Base-by-base conservation (phyloP, 192 early-diverging fungal species). In the Coemansia furcata region DNA sequence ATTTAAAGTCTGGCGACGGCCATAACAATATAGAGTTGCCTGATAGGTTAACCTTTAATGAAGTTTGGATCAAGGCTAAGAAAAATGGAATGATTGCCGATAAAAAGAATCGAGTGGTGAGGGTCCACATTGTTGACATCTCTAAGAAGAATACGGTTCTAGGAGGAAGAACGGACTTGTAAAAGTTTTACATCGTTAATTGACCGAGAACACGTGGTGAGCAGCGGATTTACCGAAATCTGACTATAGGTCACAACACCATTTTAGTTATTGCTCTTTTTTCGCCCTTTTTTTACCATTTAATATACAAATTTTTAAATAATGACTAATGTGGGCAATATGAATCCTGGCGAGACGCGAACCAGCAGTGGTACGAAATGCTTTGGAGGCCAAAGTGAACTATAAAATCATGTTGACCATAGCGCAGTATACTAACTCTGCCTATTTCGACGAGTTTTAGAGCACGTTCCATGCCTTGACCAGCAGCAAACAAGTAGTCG, bases 401-500 rank as follows among this genome's bases (percentile, higher is more conserved):
- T 10, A 9, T 23, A 49, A 42, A 4, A 42, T 3, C 14, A 42
- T 15, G 40, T 42, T 42, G 46, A 49, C 46, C 46, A n/a, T 49
- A 21, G 46, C 21, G 46, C 46, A 49, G 35, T 59, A 59, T 21
- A 36, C 57, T 59, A 59, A 59, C 35, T 17, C 7, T 30, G 33
- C 49, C 42, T 62, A 32, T 52, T 40, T 43, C 32, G 26, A 6
- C 26, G 9, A 12, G 3, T 37, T 32, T 15, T 32, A 46, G 29
- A 63, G 42, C 15, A 11, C 17, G 65, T 65, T 32, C 68, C 69
- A 32, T 37, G 54, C 8, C 66, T 62, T 11, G 49, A 26, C 10
- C 59, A 66, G 26, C 60, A 65, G 62, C 73, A 75, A 10, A 57
- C 69, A 7, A 64, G 60, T 30, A 73, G 70, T 63, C 63, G 78